Base-by-base conservation (phyloP, 2,329 filamentous ascomycete species). In the Grosmannia clavigera region DNA sequence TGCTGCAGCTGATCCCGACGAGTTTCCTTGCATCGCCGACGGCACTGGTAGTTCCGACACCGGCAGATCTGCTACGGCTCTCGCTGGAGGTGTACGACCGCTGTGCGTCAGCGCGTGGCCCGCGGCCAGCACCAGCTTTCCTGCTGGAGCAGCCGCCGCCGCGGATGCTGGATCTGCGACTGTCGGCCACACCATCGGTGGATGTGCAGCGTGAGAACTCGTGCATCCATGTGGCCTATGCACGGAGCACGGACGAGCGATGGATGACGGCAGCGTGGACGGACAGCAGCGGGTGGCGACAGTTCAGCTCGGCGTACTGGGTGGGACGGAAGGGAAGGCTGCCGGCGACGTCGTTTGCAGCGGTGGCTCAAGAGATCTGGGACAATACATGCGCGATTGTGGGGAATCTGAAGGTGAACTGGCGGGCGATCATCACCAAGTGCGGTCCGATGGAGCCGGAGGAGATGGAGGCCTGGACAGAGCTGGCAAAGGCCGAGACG, bases 211-310 rank as follows among this genome's bases (percentile, higher is more conserved):
- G 87, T 60, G 89, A 94, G 68, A 90, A 91, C 64, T 88, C 84
- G 0, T 87, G 87, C 67, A 82, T 95, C 35, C 90, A 95, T 69
- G 75, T 95, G 53, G 88, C 86, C 1, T 95, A 95, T 67, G 82
- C 87, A 2, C 80, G 85, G 60, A 92, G 88, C 67, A 76, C 85
- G 12, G 88, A 92, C 69, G 83, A 86, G 25, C 77, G 85, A 10
- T 95, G 90, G 90, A 74, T 94, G 46, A 86, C 85, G 14, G 87
- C 84, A 6, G 86, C 87, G 0, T 95, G 90, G 90, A 89, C 86
- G 1, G 88, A 95, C 68, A 89, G 84, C 65, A 81, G 81, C 31
- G 90, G 90, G 2, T 83, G 81, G 61, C 83, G 87, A 62, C 87
- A 92, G 69, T 83, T 85, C 65, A 88, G 81, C 19, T 81, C 84